A percentile compares a stretch with the other conserved stretches of the same genome.
Evolutionary conservation across 257 asterid genomes (phyloP).

Genomic region (Datura wrightii): DNA sequence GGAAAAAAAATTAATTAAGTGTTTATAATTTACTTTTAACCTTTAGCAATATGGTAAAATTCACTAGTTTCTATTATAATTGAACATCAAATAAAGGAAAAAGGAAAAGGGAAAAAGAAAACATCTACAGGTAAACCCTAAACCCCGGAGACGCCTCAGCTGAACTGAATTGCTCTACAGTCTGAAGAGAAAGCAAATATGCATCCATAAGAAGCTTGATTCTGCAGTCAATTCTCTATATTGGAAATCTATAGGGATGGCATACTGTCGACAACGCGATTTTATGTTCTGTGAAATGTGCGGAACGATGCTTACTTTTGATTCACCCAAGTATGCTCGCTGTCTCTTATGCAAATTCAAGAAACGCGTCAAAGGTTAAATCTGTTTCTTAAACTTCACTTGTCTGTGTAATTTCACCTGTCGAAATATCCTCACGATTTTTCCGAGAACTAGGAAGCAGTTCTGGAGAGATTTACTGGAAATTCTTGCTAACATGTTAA

Average conservation of each 20-base stretch:
- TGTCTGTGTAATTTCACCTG: background rate
- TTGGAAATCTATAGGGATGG: slow-evolving; percentile 30
- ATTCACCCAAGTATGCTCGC: slow-evolving; percentile 43
- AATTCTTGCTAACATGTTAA: slow-evolving; percentile 2
- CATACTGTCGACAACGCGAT: slow-evolving; percentile 69
- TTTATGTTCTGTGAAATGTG: slow-evolving; percentile 83
- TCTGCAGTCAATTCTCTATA: background rate
- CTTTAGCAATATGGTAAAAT: no score
- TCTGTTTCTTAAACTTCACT: background rate
- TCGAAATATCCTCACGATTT: background rate
- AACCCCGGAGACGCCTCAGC: slow-evolving; percentile 1
- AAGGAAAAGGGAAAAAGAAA: background rate
- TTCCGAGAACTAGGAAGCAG: background rate
- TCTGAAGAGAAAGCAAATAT: background rate
- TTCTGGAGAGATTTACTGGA: background rate
- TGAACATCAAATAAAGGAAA: no score
- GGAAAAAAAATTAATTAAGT: no score
- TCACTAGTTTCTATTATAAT: no score
- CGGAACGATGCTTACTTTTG: slow-evolving; percentile 65
- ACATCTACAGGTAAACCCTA: background rate
- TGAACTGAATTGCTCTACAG: slow-evolving; percentile 2
- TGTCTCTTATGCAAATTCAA: slow-evolving; percentile 65
- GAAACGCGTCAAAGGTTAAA: slow-evolving; percentile 59
- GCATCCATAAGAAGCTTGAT: background rate
- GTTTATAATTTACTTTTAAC: no score